Base-by-base conservation (phyloP, 2,329 filamentous ascomycete species). In the Sphaerulina vaccinii region DNA sequence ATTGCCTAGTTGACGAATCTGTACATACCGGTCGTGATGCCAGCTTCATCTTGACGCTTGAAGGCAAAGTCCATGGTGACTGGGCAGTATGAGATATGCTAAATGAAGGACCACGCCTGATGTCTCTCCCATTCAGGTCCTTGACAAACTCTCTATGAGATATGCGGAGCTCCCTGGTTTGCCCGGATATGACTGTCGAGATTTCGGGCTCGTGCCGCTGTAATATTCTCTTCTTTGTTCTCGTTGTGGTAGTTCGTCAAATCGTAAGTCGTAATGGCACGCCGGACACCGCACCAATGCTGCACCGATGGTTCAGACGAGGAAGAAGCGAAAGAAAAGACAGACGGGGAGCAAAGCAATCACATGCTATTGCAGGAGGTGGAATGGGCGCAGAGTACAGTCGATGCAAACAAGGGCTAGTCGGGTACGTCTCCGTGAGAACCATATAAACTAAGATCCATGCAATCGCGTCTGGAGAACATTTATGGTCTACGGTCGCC, bases 21-120 rank as follows among this genome's bases (percentile, higher is more conserved):
- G 23, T 46, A 41, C 60, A 37, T 52, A 66, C 64, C 62, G 35
- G 60, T 55, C 8, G 63, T 58, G 38, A 64, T 63, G 29, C 56
- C 55, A 15, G 62, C 61, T 33, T 68, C 64, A 49, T 68, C 66
- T 56, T 68, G 66, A 35, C 63, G 54, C 16, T 60, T 66, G 58
- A 68, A 68, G 15, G 66, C 66, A 50, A 68, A 68, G 59, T 68
- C 65, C 64, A 68, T 68, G 49, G 32, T 38, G 19, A 11, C 16
- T 13, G 18, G 19, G 16, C 18, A 21, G 18, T 22, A 15, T 39
- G 16, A 39, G 18, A 5, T 13, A 11, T 21, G 37, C 37, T n/a
- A 35, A 13, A 29, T 7, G 27, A 7, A 35, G 32, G 32, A 5
- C 5, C 13, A 15, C 16, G 16, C 16, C 5, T 6, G 11, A 11